Percentiles rank a stretch among this genome's conserved stretches.
phyloP scores from a whole-genome alignment of 192 early-diverging fungal species.

The Anaeromyces robustus region DNA sequence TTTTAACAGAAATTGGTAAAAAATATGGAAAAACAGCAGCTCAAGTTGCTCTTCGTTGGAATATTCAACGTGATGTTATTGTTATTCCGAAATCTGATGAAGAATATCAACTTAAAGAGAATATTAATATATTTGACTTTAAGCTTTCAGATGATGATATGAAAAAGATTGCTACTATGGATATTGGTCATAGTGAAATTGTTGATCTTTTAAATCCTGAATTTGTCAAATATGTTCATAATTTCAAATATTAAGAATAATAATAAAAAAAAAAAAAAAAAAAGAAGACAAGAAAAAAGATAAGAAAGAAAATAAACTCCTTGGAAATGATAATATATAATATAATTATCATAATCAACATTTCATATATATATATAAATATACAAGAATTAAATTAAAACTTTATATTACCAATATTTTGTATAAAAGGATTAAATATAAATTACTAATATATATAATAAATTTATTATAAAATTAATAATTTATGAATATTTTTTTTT shows the following conservation, averaged over 20 bases:
- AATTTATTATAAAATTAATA: too few species aligned
- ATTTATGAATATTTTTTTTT: too few species aligned
- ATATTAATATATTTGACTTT: constrained; percentile 40
- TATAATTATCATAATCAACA: too few species aligned
- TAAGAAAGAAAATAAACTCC: too few species aligned
- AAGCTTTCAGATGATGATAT: constrained; percentile 35
- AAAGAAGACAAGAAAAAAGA: too few species aligned
- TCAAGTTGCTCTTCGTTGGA: constrained; percentile 43
- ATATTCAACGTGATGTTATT: constrained; percentile 34
- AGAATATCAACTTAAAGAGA: constrained; percentile 31
- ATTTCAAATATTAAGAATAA: background rate
- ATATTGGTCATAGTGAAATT: background rate
- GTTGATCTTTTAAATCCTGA: background rate
- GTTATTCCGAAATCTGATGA: constrained; percentile 37
- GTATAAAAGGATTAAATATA: too few species aligned
- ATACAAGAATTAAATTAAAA: too few species aligned
- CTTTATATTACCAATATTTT: too few species aligned
- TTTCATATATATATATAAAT: too few species aligned
- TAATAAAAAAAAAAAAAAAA: too few species aligned
- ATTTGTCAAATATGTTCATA: background rate
- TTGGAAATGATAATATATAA: too few species aligned
- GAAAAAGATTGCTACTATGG: constrained; percentile 2
- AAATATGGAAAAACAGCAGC: constrained; percentile 34
- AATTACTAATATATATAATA: too few species aligned
- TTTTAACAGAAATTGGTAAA: constrained; percentile 21